Conservation (phyloP, 345 rosid genomes). For the Camelina laxa region DNA sequence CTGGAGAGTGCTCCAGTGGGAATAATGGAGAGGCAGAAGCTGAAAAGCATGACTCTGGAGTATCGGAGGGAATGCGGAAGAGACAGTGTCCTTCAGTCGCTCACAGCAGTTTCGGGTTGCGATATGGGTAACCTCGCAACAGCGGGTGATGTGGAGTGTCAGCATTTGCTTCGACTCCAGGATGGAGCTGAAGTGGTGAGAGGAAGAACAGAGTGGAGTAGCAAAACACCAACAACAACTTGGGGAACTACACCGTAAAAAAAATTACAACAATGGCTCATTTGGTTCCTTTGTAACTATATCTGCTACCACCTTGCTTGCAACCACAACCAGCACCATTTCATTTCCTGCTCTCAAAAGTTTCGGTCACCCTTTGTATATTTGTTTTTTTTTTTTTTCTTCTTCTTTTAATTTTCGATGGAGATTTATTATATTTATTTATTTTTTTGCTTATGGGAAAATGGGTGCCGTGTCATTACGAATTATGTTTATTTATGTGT, state of each 20-base stretch:
- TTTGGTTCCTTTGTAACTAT: constrained; percentile 39
- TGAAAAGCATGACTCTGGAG: constrained; percentile 78
- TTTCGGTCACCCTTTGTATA: constrained; percentile 41
- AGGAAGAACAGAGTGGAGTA: constrained; percentile 93
- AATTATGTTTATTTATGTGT: constrained; percentile 24
- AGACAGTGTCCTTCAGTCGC: constrained; percentile 92
- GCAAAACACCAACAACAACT: constrained; percentile 54
- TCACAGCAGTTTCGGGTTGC: constrained; percentile 64
- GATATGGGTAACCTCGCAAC: constrained; percentile 50
- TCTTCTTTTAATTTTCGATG: constrained; percentile 8
- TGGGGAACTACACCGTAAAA: constrained; percentile 34
- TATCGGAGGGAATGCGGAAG: constrained; percentile 95
- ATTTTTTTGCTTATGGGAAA: constrained; percentile 16
- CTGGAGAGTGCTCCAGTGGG: constrained; percentile 95
- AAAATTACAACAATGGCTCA: constrained; percentile 10
- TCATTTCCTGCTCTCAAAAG: constrained; percentile 25
- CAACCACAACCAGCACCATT: constrained; percentile 28
- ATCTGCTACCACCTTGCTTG: constrained; percentile 27
- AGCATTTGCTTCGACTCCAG: constrained; percentile 85
- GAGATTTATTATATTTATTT: constrained; percentile 45
- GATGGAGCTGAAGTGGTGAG: constrained; percentile 91
- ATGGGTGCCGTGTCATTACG: constrained; percentile 20
- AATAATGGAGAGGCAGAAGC: constrained; percentile 86
- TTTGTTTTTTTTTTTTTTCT: background rate
- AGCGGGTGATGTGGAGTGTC: constrained; percentile 69